phyloP scores from a whole-genome alignment of 192 early-diverging fungal genomes.

The Chytriomyces hyalinus region DNA sequence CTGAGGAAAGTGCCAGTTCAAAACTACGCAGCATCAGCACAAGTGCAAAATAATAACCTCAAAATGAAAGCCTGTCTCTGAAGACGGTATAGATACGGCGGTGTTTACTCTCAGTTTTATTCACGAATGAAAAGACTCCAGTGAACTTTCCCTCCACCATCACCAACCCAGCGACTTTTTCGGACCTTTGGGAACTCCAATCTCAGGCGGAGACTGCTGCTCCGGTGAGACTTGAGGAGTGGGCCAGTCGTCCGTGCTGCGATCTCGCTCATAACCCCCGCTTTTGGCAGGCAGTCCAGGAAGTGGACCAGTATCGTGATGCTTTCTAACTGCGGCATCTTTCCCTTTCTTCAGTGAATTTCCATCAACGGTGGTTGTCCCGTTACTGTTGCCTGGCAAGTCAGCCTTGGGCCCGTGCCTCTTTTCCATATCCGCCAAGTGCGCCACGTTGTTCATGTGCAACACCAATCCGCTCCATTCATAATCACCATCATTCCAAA shows the following conservation, averaged over 20 bases:
- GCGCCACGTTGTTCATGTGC: slow-evolving; percentile 52
- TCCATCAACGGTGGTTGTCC: neutral
- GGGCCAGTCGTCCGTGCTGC: slow-evolving; percentile 4
- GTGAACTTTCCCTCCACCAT: neutral
- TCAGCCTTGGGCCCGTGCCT: neutral
- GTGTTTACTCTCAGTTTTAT: too few species aligned
- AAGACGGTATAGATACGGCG: too few species aligned
- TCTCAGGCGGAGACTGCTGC: neutral
- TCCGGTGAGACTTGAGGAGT: slow-evolving; percentile 24
- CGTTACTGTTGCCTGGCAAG: neutral
- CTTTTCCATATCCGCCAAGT: slow-evolving; percentile 42
- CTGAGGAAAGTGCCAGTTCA: too few species aligned
- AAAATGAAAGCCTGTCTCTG: too few species aligned
- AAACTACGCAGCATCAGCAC: too few species aligned
- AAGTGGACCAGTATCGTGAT: neutral
- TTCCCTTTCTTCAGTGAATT: neutral
- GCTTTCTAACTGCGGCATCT: neutral
- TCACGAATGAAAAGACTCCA: too few species aligned
- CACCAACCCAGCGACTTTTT: slow-evolving; percentile 39
- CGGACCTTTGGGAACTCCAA: neutral
- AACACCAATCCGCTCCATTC: slow-evolving; percentile 51
- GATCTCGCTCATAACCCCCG: neutral
- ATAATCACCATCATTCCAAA: slow-evolving; percentile 42
- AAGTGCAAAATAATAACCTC: too few species aligned
- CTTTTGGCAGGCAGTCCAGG: slow-evolving; percentile 10